Base-by-base conservation (phyloP, 2,329 filamentous ascomycete genomes). In the Alternaria sp. region DNA sequence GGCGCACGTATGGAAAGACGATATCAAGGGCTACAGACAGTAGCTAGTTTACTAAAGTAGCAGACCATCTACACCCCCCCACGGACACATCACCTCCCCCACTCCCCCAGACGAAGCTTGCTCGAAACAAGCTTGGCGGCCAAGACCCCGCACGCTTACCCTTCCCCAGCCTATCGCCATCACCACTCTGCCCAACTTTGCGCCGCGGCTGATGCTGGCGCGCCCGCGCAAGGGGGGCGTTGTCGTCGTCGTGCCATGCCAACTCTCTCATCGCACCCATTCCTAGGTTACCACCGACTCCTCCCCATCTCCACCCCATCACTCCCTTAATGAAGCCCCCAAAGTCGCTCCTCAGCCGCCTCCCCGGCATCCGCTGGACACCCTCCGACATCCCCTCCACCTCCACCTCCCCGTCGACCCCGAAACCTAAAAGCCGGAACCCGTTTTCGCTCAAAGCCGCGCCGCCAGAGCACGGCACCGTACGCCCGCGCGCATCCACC, bases 281-380 rank as follows among this genome's bases (percentile, higher is more conserved):
- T 13, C 32, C 32, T n/a, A 36, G 32, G 32, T 36, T 5, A 36
- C 32, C 32, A 36, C 32, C 13, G 32, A 4, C 32, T 2, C 9
- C 32, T 36, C 32, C 32, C 13, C 13, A 36, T 36, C 32, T 2
- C 32, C 32, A 36, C 32, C 21, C 12, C 45, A n/a, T 21, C 12
- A 17, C 15, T 23, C 6, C 49, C 17, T 25, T 6, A 25, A 68
- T 69, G 68, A 69, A 65, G 46, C 51, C 51, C 45, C 59, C 55
- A 19, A 56, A 43, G 28, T 57, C 57, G 9, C 58, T 69, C 21
- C 26, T 63, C 9, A 32, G 30, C 26, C 44, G 62, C 19, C 30
- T 77, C 7, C 75, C 74, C 17, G 50, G 61, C 50, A 69, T 74
- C 25, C 68, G 69, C 58, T 77, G 75, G 75, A 55, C 72, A 2